These are phyloP conservation scores for Phoma sp. DNA, from an alignment of 2,329 filamentous ascomycete genomes.

Conservation along the genomic window DNA sequence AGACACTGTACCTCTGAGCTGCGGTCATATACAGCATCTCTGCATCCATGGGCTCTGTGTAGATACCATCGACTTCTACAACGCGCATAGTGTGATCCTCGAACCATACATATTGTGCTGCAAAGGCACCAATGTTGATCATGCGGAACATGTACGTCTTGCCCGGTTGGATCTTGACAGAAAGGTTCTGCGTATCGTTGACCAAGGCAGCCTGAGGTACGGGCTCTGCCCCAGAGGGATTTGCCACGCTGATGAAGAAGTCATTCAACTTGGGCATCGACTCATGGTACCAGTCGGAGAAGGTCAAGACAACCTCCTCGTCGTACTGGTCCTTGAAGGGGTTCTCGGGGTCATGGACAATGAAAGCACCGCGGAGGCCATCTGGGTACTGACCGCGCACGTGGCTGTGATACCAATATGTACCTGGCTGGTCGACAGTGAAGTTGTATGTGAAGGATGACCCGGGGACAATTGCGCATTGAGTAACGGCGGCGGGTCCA, in stretches of 20 bases:
- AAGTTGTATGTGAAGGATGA: slow-evolving; percentile 68
- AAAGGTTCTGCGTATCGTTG: slow-evolving; percentile 64
- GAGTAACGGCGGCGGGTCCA: slow-evolving; percentile 71
- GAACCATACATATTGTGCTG: slow-evolving; percentile 73
- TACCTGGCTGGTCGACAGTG: slow-evolving; percentile 59
- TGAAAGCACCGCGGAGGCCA: slow-evolving; percentile 70
- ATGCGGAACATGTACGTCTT: slow-evolving; percentile 71
- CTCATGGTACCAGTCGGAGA: slow-evolving; percentile 79
- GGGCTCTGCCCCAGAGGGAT: slow-evolving; percentile 68
- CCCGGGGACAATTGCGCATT: slow-evolving; percentile 64
- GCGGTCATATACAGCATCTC: slow-evolving; percentile 71
- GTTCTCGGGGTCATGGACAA: slow-evolving; percentile 67
- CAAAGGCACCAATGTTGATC: slow-evolving; percentile 74
- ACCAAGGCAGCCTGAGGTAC: slow-evolving; percentile 71
- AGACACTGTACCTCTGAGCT: slow-evolving; percentile 74
- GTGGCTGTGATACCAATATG: slow-evolving; percentile 74
- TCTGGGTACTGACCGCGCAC: slow-evolving; percentile 69
- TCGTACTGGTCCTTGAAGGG: slow-evolving; percentile 62
- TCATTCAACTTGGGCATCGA: slow-evolving; percentile 55
- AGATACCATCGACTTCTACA: slow-evolving; percentile 75
- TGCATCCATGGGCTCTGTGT: slow-evolving; percentile 66
- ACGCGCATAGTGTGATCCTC: slow-evolving; percentile 71
- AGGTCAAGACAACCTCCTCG: slow-evolving; percentile 69
- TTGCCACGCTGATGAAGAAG: slow-evolving; percentile 57
- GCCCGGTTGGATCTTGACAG: slow-evolving; percentile 56